A percentile compares a stretch with the other conserved stretches of the same genome.
These are phyloP conservation scores for Apiospora marii DNA, from an alignment of 2,329 filamentous ascomycete genomes.

Conservation along the genomic window DNA sequence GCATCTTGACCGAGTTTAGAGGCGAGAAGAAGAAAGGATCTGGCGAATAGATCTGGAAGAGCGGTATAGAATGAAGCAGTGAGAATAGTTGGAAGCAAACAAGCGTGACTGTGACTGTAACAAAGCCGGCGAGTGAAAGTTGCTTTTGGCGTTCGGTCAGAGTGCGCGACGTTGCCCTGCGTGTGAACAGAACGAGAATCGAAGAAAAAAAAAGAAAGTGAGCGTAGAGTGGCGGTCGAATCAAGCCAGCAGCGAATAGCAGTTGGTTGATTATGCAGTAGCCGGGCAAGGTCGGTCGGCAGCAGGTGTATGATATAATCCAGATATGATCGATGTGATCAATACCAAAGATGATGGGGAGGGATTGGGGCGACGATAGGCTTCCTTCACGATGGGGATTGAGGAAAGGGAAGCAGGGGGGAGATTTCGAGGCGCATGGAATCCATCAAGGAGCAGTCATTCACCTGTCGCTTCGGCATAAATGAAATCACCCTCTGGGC, in stretches of 20 bases:
- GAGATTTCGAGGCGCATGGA: conserved; percentile 20
- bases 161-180: not conserved
- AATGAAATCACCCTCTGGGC: conserved; percentile 8
- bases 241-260: conserved; percentile 14
- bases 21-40: not conserved
- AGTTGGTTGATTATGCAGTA: not conserved
- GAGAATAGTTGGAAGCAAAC: not conserved
- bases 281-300: not conserved
- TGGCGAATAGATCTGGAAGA: not conserved
- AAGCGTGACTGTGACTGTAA: not conserved
- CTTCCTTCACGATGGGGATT: conserved; percentile 17
- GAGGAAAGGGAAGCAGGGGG: conserved; percentile 21
- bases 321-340: not conserved
- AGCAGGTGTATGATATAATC: not conserved
- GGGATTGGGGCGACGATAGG: not conserved
- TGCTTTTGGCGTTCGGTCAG: not conserved
- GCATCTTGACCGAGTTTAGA: conserved; percentile 38
- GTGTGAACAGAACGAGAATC: not conserved
- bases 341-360: not conserved
- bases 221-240: conserved; percentile 11
- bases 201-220: not conserved
- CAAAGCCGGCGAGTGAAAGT: not conserved
- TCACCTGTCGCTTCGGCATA: conserved; percentile 7
- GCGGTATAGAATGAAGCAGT: not conserved
- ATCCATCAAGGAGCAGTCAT: conserved; percentile 3